These are phyloP conservation scores for Neonectria faginata DNA, from an alignment of 2,329 filamentous ascomycete species.

Conservation along the genomic window DNA sequence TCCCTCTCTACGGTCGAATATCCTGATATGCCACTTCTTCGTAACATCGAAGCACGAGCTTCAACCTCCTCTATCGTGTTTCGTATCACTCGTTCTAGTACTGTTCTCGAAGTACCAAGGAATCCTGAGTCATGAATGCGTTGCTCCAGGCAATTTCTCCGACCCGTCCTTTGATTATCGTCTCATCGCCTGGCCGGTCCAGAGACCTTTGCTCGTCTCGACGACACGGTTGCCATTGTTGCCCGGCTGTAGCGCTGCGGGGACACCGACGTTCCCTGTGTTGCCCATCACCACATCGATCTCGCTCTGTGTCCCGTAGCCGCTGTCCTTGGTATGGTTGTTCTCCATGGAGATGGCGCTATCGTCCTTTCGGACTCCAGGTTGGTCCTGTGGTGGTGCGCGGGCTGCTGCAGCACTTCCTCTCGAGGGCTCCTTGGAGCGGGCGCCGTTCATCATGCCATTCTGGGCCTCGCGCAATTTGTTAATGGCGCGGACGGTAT, in stretches of 20 bases:
- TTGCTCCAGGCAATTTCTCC: not conserved
- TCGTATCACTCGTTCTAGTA: slow-evolving; percentile 7
- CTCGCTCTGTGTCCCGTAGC: slow-evolving; percentile 59
- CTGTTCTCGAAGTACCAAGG: slow-evolving; percentile 1
- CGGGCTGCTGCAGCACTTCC: slow-evolving; percentile 42
- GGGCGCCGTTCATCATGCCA: slow-evolving; percentile 71
- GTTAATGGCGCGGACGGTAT: slow-evolving; percentile 78
- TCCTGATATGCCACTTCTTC: slow-evolving; percentile 12
- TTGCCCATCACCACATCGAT: slow-evolving; percentile 61
- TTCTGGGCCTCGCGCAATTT: slow-evolving; percentile 74
- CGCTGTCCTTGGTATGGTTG: slow-evolving; percentile 57
- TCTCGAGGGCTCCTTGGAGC: slow-evolving; percentile 61
- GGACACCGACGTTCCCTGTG: slow-evolving; percentile 53
- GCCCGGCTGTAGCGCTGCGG: slow-evolving; percentile 66
- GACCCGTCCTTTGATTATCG: slow-evolving; percentile 35
- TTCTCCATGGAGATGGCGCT: slow-evolving; percentile 55
- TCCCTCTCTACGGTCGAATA: not conserved
- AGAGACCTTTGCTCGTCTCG: slow-evolving; percentile 74
- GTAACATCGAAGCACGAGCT: slow-evolving; percentile 3
- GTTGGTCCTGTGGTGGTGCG: slow-evolving; percentile 29
- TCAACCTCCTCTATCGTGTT: slow-evolving; percentile 12
- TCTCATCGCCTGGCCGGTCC: slow-evolving; percentile 56
- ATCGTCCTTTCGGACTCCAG: slow-evolving; percentile 56
- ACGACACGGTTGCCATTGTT: slow-evolving; percentile 66
- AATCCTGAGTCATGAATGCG: not conserved